Evolutionary conservation across 495 filamentous ascomycete genomes (phyloP), one percentile per base, ranked within the genome.

Genomic region (Penicillium coprophilum): DNA sequence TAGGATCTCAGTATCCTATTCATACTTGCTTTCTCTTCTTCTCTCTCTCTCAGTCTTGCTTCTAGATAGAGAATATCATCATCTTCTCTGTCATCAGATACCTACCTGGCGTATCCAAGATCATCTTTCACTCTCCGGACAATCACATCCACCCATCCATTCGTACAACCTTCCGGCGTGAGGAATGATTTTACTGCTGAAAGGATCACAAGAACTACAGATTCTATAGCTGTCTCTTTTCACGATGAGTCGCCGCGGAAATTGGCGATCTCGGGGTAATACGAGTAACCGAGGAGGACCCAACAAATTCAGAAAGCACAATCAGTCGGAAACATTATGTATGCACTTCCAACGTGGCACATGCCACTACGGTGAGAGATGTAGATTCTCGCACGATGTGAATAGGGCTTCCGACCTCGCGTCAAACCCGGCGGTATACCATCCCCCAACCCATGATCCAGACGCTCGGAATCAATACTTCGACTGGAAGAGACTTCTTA

Each of bases 391-490:
- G 17, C 50, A 59, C 28, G 44, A 59, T n/a, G 19, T 38, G 45
- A 55, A 15, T 2, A 43, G 15, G 30, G 57, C 50, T 50, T 1
- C 45, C 57, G 44, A 40, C 19, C 47, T n/a, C 17, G 19, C 45
- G 17, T 36, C 24, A 19, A 31, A 44, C 8, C 9, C 45, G 15
- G 34, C 44, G n/a, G n/a, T n/a, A n/a, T n/a, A n/a, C n/a, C 27
- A 49, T 28, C 51, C 51, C 15, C 46, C 51, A n/a, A 6, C 30
- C 17, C 0, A 32, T 46, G 46, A 60, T 11, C 32, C n/a, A n/a
- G 31, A 47, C 31, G 38, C 52, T 52, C 57, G 46, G 46, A 51
- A 60, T 32, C 39, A 36, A 60, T 60, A 60, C 40, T 60, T 60
- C 17, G 45, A 54, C 44, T 59, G 50, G 57, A 59, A 39, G 28